These are phyloP conservation scores for Haplosporangium sp. DNA, from an alignment of 371 early-diverging fungal genomes.

Conservation along the genomic window DNA sequence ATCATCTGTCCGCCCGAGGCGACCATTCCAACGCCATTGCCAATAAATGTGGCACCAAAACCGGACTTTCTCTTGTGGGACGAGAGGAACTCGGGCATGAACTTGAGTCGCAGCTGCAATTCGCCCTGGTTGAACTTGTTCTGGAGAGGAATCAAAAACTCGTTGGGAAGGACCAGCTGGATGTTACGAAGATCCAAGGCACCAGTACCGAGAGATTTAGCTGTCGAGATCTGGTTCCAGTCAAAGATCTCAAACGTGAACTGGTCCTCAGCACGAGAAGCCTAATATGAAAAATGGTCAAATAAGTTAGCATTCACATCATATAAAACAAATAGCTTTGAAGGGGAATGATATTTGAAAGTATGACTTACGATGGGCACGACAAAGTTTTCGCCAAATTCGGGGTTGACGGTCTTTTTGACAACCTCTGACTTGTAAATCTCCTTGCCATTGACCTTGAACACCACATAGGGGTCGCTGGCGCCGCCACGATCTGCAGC, in stretches of 20 bases:
- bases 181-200: slow-evolving; percentile 55
- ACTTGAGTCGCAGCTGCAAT: slow-evolving; percentile 43
- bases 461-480: slow-evolving; percentile 86
- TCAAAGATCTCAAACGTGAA: slow-evolving; percentile 83
- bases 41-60: slow-evolving; percentile 56
- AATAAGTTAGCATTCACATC: slow-evolving; percentile 42
- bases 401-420: slow-evolving; percentile 86
- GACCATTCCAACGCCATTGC: slow-evolving; percentile 44
- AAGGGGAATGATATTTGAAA: slow-evolving; percentile 1
- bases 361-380: slow-evolving; percentile 71
- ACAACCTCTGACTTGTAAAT: slow-evolving; percentile 80
- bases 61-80: slow-evolving; percentile 33
- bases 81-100: slow-evolving; percentile 52
- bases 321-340: slow-evolving; percentile 14
- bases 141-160: slow-evolving; percentile 48
- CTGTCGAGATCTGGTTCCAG: slow-evolving; percentile 80
- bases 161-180: slow-evolving; percentile 48
- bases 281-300: slow-evolving; percentile 40
- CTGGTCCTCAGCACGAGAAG: slow-evolving; percentile 67
- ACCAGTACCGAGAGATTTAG: slow-evolving; percentile 65
- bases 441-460: slow-evolving; percentile 80
- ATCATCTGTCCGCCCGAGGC: slow-evolving; percentile 57
- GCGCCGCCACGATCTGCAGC: slow-evolving; percentile 73
- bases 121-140: slow-evolving; percentile 57
- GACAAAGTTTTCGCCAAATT: slow-evolving; percentile 82